Percentiles rank a stretch among this genome's conserved stretches.
Evolutionary conservation across 345 rosid species (phyloP).

Genomic region (Aegle marmelos): DNA sequence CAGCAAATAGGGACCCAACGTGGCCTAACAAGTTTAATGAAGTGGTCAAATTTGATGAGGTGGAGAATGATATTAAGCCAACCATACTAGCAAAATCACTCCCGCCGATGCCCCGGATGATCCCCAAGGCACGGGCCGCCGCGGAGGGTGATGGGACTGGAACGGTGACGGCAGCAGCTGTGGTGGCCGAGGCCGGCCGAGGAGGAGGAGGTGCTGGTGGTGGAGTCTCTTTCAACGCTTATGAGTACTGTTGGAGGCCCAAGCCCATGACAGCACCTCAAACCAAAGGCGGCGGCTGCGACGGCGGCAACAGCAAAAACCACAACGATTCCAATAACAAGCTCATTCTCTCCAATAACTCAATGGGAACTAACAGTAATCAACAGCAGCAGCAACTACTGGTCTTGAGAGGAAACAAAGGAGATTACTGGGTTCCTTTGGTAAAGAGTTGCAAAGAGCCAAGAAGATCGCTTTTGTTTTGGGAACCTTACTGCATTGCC

Average conservation of each 20-base stretch:
- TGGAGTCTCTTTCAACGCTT: conserved; percentile 53
- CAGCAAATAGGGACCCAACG: conserved; percentile 43
- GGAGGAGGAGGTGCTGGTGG: background rate
- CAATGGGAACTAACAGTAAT: background rate
- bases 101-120: conserved; percentile 45
- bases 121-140: conserved; percentile 28
- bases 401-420: conserved; percentile 26
- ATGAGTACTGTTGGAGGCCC: conserved; percentile 65
- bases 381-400: conserved; percentile 23
- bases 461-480: conserved; percentile 59
- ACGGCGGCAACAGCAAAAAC: background rate
- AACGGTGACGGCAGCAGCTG: conserved; percentile 8
- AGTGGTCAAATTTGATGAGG: conserved; percentile 21
- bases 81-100: conserved; percentile 52
- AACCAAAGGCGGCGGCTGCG: conserved; percentile 16
- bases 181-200: background rate
- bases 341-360: conserved; percentile 18
- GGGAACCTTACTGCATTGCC: conserved; percentile 77
- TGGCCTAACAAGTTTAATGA: conserved; percentile 43
- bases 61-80: conserved; percentile 27
- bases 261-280: conserved; percentile 23
- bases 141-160: conserved; percentile 2
- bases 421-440: conserved; percentile 34
- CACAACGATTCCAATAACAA: background rate
- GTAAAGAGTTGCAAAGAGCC: conserved; percentile 67